Evolutionary conservation across 202 grass and related monocot species (phyloP).

Genomic region (Schoenoplectus triqueter): DNA sequence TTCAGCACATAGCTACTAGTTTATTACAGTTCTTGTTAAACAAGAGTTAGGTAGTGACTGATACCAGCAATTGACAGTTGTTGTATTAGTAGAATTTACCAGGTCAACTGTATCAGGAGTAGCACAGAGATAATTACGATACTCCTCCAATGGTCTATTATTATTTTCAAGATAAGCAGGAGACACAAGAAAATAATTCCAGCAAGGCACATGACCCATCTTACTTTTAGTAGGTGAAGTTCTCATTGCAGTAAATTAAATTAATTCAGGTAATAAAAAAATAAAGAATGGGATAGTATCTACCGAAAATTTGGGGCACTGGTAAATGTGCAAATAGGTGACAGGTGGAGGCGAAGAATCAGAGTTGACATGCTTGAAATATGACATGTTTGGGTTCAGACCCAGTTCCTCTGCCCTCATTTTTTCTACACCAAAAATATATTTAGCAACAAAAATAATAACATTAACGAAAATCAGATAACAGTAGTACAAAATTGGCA

Average conservation of each 20-base stretch:
- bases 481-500: background rate
- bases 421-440: slow-evolving; percentile 49
- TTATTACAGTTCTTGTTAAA: slow-evolving; percentile 7
- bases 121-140: background rate
- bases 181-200: slow-evolving; percentile 4
- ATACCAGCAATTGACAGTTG: background rate
- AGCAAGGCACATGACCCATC: background rate
- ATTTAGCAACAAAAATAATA: slow-evolving; percentile 19
- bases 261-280: background rate
- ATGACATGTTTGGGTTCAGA: slow-evolving; percentile 47
- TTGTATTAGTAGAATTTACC: background rate
- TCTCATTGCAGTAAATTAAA: background rate
- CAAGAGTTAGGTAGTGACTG: background rate
- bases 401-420: slow-evolving; percentile 56
- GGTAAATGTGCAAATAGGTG: slow-evolving; percentile 76
- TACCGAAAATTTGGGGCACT: slow-evolving; percentile 79
- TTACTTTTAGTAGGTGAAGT: background rate
- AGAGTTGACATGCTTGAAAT: slow-evolving; percentile 48
- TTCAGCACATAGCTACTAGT: slow-evolving; percentile 7
- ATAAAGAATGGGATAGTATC: background rate
- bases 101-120: background rate
- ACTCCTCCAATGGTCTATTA: background rate
- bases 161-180: background rate
- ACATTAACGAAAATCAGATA: slow-evolving; percentile 23
- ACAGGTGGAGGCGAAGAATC: slow-evolving; percentile 41